Percentiles rank a stretch among this genome's conserved stretches.
Conservation (phyloP, 306 rosid genomes). For the Calophaca sinica region DNA sequence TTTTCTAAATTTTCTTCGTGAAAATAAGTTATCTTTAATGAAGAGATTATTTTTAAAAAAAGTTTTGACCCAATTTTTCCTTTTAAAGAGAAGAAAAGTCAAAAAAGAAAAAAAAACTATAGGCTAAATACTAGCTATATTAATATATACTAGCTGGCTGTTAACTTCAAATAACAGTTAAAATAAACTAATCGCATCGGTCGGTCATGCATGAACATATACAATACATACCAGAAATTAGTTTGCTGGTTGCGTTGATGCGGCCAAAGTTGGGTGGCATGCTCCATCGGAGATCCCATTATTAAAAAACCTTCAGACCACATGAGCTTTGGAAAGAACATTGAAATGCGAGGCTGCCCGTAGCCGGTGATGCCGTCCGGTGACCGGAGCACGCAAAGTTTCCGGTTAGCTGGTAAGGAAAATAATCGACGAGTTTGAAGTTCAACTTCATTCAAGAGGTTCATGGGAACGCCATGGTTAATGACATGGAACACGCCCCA, state of each 20-base stretch:
- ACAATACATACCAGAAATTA: slow-evolving; percentile 55
- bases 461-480: slow-evolving; percentile 54
- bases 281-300: slow-evolving; percentile 50
- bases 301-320: slow-evolving; percentile 65
- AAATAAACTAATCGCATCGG: no score
- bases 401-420: slow-evolving; percentile 48
- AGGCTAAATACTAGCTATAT: no score
- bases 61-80: no score
- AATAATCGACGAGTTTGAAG: slow-evolving; percentile 42
- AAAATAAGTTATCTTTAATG: no score
- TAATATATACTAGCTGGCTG: no score
- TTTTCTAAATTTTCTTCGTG: no score
- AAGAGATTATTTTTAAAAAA: no score
- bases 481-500: slow-evolving; percentile 61
- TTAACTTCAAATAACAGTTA: no score
- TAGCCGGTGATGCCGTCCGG: slow-evolving; percentile 52
- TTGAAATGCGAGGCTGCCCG: slow-evolving; percentile 50
- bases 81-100: no score
- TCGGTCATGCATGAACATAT: no score
- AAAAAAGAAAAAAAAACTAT: no score
- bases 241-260: slow-evolving; percentile 20
- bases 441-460: slow-evolving; percentile 40
- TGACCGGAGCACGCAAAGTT: slow-evolving; percentile 49
- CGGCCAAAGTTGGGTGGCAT: slow-evolving; percentile 65
- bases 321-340: slow-evolving; percentile 40